Conservation (phyloP, 345 rosid species). For the Rubroshorea leprosula region DNA sequence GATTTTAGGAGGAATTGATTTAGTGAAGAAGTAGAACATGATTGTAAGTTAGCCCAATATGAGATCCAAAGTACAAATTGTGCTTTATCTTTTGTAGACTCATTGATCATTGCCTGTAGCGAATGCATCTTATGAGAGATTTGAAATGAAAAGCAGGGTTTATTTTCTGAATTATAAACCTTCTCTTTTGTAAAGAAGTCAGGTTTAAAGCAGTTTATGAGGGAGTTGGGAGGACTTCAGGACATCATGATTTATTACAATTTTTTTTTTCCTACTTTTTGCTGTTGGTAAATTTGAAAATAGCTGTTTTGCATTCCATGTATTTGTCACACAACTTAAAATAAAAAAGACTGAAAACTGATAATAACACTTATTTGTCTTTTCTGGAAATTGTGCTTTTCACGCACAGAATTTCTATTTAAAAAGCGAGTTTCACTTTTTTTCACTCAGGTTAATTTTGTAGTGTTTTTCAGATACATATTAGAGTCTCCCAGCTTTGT, state of each 20-base stretch:
- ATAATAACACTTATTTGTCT: neutral
- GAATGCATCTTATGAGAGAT: too few species aligned
- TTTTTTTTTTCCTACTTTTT: neutral
- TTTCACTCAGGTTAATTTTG: conserved; percentile 36
- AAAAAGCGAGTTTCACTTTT: conserved; percentile 7
- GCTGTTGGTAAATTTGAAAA: neutral
- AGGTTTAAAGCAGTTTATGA: neutral
- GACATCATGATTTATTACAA: neutral
- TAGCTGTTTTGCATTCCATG: neutral
- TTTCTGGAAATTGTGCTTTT: conserved; percentile 7
- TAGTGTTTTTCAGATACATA: conserved; percentile 82
- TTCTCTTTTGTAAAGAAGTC: neutral
- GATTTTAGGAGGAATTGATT: neutral
- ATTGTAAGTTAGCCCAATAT: neutral
- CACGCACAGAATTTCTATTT: neutral
- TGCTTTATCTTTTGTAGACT: neutral
- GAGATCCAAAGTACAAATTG: neutral
- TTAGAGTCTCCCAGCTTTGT: conserved; percentile 90
- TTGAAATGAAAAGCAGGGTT: too few species aligned
- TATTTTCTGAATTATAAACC: too few species aligned
- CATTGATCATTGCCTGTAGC: neutral
- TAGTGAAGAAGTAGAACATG: neutral
- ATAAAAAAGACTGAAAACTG: neutral
- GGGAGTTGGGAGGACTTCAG: neutral
- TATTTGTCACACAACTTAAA: neutral